Base-by-base conservation (phyloP, 495 filamentous ascomycete genomes). In the Entonaema liquescens region DNA sequence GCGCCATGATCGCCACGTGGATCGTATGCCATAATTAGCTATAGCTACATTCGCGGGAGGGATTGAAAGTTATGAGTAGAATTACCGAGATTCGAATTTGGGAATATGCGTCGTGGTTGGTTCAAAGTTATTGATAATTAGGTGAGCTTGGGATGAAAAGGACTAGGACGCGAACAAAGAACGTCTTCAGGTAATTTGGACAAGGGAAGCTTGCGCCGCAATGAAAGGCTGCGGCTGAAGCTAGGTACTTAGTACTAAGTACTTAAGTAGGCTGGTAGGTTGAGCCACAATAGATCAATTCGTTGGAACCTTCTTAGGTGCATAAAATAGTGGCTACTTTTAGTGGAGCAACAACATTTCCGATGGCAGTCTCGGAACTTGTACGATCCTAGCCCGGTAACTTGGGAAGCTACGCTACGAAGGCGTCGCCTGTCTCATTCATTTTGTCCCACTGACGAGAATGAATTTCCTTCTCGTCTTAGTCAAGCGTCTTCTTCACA, bases 21-120 rank as follows among this genome's bases (percentile, higher is more conserved):
- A 44, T 83, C 82, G 70, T 82, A 83, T 59, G 82, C 75, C 82
- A 84, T 84, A 56, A 55, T 74, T 28, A 54, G 42, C 31, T 64
- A 59, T 44, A 50, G 54, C 25, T 26, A 63, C 61, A 59, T 67
- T 64, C 64, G 67, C 17, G 21, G 52, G 26, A 19, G 28, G 7
- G 52, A 56, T 47, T 11, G 11, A 53, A 28, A 15, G 9, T 31
- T 12, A 29, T 47, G 26, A 29, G 23, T 53, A 42, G 33, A n/a
- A 25, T 59, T 28, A 31, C 2, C 5, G 17, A 44, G 21, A 19
- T 23, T 12, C 0, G 21, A 8, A 12, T 49, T 33, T 15, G 15
- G 1, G 21, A n/a, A 29, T 56, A 56, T 12, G 44, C 49, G 38
- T 38, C 23, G 33, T 65, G 44, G 29, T 55, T 56, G 26, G 49